phyloP scores from a whole-genome alignment of 345 rosid genomes.

The Gossypium mustelinum region DNA sequence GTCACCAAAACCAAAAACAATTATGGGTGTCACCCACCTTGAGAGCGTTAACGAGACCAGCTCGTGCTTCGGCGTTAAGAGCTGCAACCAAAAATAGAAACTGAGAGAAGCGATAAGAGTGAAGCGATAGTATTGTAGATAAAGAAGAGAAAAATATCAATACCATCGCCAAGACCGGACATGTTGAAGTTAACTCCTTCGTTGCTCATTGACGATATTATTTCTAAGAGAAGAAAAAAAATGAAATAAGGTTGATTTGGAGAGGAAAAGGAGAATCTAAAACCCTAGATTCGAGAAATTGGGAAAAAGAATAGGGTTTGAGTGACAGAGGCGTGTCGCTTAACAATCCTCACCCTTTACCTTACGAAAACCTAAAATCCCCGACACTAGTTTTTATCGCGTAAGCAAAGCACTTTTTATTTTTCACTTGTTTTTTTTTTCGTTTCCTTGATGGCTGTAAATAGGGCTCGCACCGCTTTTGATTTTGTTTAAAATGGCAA shows the following conservation, averaged over 20 bases:
- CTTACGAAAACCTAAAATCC: constrained; percentile 15
- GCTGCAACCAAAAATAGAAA: constrained; percentile 29
- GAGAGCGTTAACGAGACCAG: constrained; percentile 59
- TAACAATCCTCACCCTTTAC: constrained; percentile 14
- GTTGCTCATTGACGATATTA: constrained; percentile 27
- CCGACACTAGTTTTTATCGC: no score
- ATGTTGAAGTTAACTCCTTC: not conserved
- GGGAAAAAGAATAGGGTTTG: constrained; percentile 15
- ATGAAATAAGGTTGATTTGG: not conserved
- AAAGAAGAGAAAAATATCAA: not conserved
- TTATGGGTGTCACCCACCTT: constrained; percentile 39
- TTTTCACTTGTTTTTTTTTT: no score
- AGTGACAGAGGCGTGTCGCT: constrained; percentile 18
- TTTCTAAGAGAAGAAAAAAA: not conserved
- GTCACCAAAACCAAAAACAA: constrained; percentile 15
- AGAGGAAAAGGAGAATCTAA: constrained; percentile 14
- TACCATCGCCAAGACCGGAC: constrained; percentile 61
- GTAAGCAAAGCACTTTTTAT: no score
- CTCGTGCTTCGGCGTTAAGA: constrained; percentile 55
- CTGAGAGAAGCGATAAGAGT: not conserved
- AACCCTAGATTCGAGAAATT: constrained; percentile 53
- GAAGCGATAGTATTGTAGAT: not conserved
- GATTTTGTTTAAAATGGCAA: no score
- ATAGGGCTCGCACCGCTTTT: no score
- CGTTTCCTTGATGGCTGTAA: no score